These are phyloP conservation scores for Phlegmacium glaucopus DNA, from an alignment of 768 basidiomycete species.

Conservation along the genomic window DNA sequence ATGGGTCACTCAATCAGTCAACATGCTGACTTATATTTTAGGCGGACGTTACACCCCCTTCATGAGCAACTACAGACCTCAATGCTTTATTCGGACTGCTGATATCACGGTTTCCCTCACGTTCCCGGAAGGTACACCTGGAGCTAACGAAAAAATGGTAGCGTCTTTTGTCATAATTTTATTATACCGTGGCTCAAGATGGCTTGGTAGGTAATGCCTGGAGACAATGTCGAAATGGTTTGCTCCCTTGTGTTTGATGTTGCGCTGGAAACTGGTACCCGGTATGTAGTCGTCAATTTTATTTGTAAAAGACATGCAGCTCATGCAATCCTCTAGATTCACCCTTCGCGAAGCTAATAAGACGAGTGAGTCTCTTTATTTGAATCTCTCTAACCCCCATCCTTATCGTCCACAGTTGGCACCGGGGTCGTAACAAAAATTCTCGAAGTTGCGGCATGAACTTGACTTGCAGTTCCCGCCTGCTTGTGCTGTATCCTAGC, in stretches of 20 bases:
- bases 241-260: constrained; percentile 82
- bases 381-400: background rate
- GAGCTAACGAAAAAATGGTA: constrained; percentile 87
- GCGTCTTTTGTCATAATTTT: background rate
- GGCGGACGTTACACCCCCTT: constrained; percentile 89
- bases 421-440: constrained; percentile 94
- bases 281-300: constrained; percentile 35
- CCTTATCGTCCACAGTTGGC: constrained; percentile 53
- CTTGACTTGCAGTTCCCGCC: background rate
- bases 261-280: constrained; percentile 83
- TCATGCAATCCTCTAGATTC: constrained; percentile 42
- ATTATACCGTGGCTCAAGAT: background rate
- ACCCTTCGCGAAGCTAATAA: constrained; percentile 94
- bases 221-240: constrained; percentile 94
- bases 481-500: too few species aligned
- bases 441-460: constrained; percentile 33
- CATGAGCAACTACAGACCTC: constrained; percentile 91
- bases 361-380: constrained; percentile 60
- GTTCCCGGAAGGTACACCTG: constrained; percentile 83
- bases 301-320: constrained; percentile 2
- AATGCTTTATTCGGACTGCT: constrained; percentile 93
- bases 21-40: constrained; percentile 9
- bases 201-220: constrained; percentile 79
- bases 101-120: constrained; percentile 84
- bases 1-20: background rate